phyloP scores from a whole-genome alignment of 1,139 yeast genomes.

The Saccharomycopsis hybrid region DNA sequence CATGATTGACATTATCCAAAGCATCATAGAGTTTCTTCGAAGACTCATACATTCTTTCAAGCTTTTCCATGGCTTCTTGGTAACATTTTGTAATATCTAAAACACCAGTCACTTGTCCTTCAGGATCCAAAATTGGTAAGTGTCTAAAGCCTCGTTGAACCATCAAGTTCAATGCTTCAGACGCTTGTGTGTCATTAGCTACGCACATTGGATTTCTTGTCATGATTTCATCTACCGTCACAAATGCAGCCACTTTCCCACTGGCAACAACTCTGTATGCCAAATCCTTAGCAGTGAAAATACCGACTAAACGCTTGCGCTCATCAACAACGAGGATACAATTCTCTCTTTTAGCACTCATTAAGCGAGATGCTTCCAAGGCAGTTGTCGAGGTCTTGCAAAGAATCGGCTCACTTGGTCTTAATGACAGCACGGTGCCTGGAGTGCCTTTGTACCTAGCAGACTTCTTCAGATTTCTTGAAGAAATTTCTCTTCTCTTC shows the following conservation, averaged over 20 bases:
- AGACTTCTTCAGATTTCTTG: conserved; percentile 32
- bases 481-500: conserved; percentile 36
- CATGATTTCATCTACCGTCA: conserved; percentile 76
- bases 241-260: conserved; percentile 55
- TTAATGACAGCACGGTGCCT: conserved; percentile 71
- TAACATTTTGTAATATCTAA: conserved; percentile 85
- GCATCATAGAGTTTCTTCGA: conserved; percentile 78
- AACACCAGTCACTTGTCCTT: conserved; percentile 69
- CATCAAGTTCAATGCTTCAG: conserved; percentile 80
- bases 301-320: conserved; percentile 45
- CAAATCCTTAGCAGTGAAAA: conserved; percentile 64
- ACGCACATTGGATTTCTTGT: conserved; percentile 81
- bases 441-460: conserved; percentile 33
- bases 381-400: conserved; percentile 64
- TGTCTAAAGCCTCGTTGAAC: conserved; percentile 79
- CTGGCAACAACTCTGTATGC: conserved; percentile 65
- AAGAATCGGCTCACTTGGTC: conserved; percentile 70
- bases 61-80: conserved; percentile 84
- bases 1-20: conserved; percentile 70
- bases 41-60: conserved; percentile 73
- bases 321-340: conserved; percentile 42
- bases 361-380: conserved; percentile 75
- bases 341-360: conserved; percentile 84
- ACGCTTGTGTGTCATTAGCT: conserved; percentile 61
- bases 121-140: conserved; percentile 73